phyloP scores from a whole-genome alignment of 208 protist genomes.

The Acanthamoeba castellanii region DNA sequence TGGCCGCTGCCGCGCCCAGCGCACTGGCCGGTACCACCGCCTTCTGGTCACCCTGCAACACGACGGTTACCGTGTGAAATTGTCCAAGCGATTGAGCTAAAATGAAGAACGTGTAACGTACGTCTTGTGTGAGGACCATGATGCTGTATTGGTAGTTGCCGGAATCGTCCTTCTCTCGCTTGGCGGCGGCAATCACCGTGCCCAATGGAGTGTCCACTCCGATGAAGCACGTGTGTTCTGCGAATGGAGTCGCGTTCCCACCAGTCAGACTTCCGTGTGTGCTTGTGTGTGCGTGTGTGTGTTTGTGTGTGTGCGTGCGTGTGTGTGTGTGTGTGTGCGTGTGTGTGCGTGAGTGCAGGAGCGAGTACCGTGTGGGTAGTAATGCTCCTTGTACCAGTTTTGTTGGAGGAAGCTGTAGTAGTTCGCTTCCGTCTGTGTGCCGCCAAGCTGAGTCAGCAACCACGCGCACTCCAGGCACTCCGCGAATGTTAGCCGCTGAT shows the following conservation, averaged over 20 bases:
- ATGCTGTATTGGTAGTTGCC: not conserved
- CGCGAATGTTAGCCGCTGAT: too few species aligned
- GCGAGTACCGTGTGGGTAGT: not conserved
- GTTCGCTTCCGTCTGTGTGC: not conserved
- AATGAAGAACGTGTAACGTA: not conserved
- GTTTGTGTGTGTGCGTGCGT: too few species aligned
- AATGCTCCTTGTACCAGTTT: constrained; percentile 55
- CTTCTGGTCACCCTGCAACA: not conserved
- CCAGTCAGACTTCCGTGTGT: not conserved
- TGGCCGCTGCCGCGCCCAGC: not conserved
- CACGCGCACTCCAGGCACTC: too few species aligned
- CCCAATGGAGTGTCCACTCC: constrained; percentile 36
- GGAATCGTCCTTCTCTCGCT: constrained; percentile 2
- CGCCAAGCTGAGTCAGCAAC: not conserved
- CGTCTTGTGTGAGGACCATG: constrained; percentile 54
- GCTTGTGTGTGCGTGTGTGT: too few species aligned
- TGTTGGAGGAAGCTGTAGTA: constrained; percentile 43
- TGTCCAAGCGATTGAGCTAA: too few species aligned
- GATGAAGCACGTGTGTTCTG: constrained; percentile 22
- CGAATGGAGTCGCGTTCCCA: not conserved
- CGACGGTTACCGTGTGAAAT: too few species aligned
- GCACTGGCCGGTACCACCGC: not conserved
- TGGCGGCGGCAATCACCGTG: not conserved
- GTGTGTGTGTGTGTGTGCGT: too few species aligned
- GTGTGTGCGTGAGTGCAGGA: too few species aligned